A percentile compares a stretch with the other conserved stretches of the same genome.
Evolutionary conservation across 345 rosid species (phyloP).

Genomic region (Adansonia digitata): DNA sequence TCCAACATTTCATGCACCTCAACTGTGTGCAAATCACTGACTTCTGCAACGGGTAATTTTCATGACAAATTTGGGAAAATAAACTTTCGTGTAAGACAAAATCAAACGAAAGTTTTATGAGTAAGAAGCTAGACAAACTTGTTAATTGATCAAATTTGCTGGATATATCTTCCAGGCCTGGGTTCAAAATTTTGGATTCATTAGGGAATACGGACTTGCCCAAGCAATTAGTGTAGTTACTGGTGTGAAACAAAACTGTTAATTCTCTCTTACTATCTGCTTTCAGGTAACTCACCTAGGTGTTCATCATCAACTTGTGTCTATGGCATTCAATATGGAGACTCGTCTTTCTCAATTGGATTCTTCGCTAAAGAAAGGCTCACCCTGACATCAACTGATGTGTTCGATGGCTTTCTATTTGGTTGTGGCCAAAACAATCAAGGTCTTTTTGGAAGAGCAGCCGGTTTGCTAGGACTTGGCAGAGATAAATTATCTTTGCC

Average conservation of each 20-base stretch:
- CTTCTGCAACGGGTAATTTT: slow-evolving; percentile 55
- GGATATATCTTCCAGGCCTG: not conserved
- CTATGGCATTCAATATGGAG: slow-evolving; percentile 80
- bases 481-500: slow-evolving; percentile 60
- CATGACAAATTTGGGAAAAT: not conserved
- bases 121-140: not conserved
- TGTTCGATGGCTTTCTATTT: slow-evolving; percentile 39
- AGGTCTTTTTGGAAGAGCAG: slow-evolving; percentile 62
- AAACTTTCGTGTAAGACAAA: not conserved
- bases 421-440: slow-evolving; percentile 83
- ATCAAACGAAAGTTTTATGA: not conserved
- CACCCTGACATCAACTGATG: slow-evolving; percentile 44
- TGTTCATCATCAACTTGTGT: slow-evolving; percentile 59
- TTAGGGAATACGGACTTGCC: no score
- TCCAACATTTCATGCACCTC: slow-evolving; percentile 54
- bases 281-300: slow-evolving; percentile 21
- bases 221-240: no score
- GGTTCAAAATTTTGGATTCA: not conserved
- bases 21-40: slow-evolving; percentile 36
- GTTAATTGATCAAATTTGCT: not conserved
- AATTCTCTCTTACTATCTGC: not conserved
- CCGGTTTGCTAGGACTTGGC: slow-evolving; percentile 83
- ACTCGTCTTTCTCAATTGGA: slow-evolving; percentile 64
- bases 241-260: not conserved
- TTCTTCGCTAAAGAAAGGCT: slow-evolving; percentile 59